Conservation (phyloP, 2,329 filamentous ascomycete species). For the Colletotrichum australisinense region DNA sequence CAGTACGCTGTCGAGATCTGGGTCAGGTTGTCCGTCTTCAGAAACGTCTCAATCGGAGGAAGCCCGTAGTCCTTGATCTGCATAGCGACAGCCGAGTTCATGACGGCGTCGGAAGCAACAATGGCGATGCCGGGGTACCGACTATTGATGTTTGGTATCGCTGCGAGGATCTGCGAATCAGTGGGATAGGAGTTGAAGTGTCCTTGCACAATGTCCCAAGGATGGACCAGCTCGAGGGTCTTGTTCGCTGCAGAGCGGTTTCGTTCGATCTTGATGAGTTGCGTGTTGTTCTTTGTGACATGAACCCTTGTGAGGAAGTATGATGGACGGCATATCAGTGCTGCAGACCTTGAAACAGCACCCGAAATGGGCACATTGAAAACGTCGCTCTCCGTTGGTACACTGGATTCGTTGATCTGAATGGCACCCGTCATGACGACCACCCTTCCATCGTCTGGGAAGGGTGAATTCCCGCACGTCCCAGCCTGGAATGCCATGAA, state of each 20-base stretch:
- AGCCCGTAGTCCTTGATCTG: constrained; percentile 37
- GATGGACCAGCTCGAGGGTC: constrained; percentile 37
- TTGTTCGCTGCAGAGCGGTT: constrained; percentile 6
- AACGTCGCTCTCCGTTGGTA: background rate
- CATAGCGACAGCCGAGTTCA: constrained; percentile 47
- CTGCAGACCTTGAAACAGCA: constrained; percentile 39
- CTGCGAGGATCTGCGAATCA: constrained; percentile 20
- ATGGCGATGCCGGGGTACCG: constrained; percentile 40
- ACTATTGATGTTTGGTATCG: constrained; percentile 22
- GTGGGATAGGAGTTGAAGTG: constrained; percentile 40
- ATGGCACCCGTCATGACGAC: constrained; percentile 39
- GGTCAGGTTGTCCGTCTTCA: constrained; percentile 40
- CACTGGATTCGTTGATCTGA: constrained; percentile 32
- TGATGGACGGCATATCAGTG: constrained; percentile 42
- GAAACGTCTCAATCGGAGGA: constrained; percentile 39
- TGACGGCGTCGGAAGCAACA: constrained; percentile 46
- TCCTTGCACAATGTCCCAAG: constrained; percentile 41
- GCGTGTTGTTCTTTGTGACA: constrained; percentile 39
- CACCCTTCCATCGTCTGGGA: constrained; percentile 39
- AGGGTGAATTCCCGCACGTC: constrained; percentile 37
- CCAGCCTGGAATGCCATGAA: constrained; percentile 40
- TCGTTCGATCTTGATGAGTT: constrained; percentile 36
- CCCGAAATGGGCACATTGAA: constrained; percentile 36
- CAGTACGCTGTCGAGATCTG: constrained; percentile 45
- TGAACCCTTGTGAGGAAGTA: constrained; percentile 40